Conservation (phyloP, 805 yeast genomes). For the Metschnikowia kofuensis region DNA sequence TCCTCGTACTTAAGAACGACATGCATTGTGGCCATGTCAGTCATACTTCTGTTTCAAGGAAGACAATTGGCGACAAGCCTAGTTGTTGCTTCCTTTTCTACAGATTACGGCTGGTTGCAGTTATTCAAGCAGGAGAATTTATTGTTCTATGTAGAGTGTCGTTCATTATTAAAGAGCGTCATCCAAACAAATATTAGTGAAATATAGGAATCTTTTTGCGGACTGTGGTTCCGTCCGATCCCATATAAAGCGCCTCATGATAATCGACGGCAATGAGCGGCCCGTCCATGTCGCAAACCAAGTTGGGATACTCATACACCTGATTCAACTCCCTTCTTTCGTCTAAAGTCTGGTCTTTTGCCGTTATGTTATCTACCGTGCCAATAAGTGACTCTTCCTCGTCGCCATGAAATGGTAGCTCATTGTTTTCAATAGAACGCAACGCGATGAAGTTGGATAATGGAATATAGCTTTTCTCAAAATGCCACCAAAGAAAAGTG, state of each 20-base stretch:
- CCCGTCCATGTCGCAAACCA: slow-evolving; percentile 71
- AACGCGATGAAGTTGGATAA: slow-evolving; percentile 82
- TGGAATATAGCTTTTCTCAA: slow-evolving; percentile 78
- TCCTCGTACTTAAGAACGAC: slow-evolving; percentile 8
- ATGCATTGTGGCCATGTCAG: slow-evolving; percentile 6
- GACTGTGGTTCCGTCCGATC: slow-evolving; percentile 28
- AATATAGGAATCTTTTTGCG: slow-evolving; percentile 19
- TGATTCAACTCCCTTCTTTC: slow-evolving; percentile 71
- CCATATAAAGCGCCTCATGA: slow-evolving; percentile 29
- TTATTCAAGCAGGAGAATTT: slow-evolving; percentile 8
- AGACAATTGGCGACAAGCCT: slow-evolving; percentile 11
- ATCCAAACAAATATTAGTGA: slow-evolving; percentile 3
- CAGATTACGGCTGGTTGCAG: not conserved
- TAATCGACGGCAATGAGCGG: slow-evolving; percentile 78
- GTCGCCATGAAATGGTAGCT: slow-evolving; percentile 22
- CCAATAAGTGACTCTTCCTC: slow-evolving; percentile 20
- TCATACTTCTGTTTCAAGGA: slow-evolving; percentile 9
- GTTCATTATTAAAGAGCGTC: not conserved
- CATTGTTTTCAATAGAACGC: slow-evolving; percentile 63
- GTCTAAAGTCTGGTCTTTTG: slow-evolving; percentile 58
- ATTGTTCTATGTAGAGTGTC: not conserved
- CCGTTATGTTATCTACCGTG: not conserved
- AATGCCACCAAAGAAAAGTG: slow-evolving; percentile 67
- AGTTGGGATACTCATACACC: slow-evolving; percentile 74
- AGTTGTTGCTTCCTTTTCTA: slow-evolving; percentile 5